Percentiles rank a stretch among this genome's conserved stretches.
Evolutionary conservation across 345 rosid species (phyloP).

Genomic region (Arabis hirsuta): DNA sequence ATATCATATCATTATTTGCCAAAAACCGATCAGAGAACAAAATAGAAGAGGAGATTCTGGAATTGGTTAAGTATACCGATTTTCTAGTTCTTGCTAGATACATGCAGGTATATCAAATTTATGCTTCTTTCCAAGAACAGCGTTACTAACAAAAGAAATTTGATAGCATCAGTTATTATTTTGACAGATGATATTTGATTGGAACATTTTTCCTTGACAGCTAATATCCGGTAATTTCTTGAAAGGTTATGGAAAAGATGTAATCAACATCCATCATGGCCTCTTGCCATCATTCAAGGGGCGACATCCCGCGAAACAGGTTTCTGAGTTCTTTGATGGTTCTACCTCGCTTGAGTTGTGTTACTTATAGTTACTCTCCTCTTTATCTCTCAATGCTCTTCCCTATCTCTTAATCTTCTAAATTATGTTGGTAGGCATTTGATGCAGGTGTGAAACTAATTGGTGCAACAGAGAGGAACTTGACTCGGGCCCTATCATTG

Average conservation of each 20-base stretch:
- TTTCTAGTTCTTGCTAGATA: slow-evolving; percentile 95
- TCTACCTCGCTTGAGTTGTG: slow-evolving; percentile 7
- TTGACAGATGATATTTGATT: not conserved
- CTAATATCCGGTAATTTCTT: slow-evolving; percentile 72
- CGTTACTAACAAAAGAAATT: slow-evolving; percentile 1
- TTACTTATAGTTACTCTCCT: slow-evolving; percentile 4
- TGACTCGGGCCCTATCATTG: slow-evolving; percentile 95
- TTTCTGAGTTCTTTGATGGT: slow-evolving; percentile 37
- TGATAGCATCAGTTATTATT: slow-evolving; percentile 16
- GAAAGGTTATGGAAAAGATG: slow-evolving; percentile 77
- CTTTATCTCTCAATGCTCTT: not conserved
- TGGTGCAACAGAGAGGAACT: slow-evolving; percentile 98
- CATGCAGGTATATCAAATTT: slow-evolving; percentile 82
- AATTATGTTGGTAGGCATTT: slow-evolving; percentile 77
- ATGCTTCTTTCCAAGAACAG: slow-evolving; percentile 4
- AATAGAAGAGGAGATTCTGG: slow-evolving; percentile 79
- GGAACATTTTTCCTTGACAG: slow-evolving; percentile 48
- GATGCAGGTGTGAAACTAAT: slow-evolving; percentile 95
- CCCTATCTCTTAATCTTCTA: slow-evolving; percentile 43
- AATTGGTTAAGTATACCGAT: slow-evolving; percentile 80
- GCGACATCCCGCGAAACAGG: slow-evolving; percentile 86
- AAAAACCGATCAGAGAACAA: slow-evolving; percentile 55
- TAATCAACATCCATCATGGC: slow-evolving; percentile 98
- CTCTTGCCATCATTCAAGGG: slow-evolving; percentile 98
- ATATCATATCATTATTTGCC: slow-evolving; percentile 75